Percentiles rank a stretch among this genome's conserved stretches.
These are phyloP conservation scores for Xanthoconium stramineum DNA, from an alignment of 768 basidiomycete species.

Conservation along the genomic window DNA sequence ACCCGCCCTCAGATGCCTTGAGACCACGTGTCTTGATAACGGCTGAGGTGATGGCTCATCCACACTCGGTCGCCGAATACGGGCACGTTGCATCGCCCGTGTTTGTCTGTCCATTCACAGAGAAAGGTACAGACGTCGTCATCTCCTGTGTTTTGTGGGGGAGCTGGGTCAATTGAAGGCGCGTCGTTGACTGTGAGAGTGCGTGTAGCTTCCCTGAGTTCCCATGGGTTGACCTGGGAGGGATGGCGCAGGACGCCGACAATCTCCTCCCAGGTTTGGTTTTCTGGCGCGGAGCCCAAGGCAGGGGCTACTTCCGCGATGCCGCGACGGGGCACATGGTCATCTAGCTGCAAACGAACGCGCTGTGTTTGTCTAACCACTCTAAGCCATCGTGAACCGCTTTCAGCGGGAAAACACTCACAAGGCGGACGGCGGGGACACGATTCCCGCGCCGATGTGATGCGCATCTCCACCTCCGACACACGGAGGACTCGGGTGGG, in stretches of 20 bases:
- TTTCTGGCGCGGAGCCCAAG: neutral
- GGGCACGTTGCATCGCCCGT: conserved; percentile 20
- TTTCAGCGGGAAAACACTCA: neutral
- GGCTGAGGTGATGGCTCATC: conserved; percentile 24
- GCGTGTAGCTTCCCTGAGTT: neutral
- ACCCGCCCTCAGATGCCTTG: conserved; percentile 19
- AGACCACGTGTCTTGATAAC: conserved; percentile 23
- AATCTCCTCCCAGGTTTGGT: conserved; percentile 11
- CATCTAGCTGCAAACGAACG: neutral
- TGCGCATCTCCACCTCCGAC: neutral
- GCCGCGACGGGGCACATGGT: neutral
- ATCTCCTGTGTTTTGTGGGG: neutral
- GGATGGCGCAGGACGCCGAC: neutral
- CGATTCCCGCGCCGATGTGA: neutral
- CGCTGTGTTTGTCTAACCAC: neutral
- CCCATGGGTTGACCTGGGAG: neutral
- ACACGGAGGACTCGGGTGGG: neutral
- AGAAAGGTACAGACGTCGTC: conserved; percentile 5
- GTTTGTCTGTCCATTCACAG: conserved; percentile 25
- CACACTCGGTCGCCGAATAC: conserved; percentile 17
- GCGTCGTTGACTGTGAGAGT: neutral
- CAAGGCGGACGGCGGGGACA: neutral
- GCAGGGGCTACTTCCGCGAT: neutral
- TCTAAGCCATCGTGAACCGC: neutral
- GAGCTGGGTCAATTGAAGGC: neutral